phyloP scores from a whole-genome alignment of 2,329 filamentous ascomycete species.

The Trichoderma polysporum region DNA sequence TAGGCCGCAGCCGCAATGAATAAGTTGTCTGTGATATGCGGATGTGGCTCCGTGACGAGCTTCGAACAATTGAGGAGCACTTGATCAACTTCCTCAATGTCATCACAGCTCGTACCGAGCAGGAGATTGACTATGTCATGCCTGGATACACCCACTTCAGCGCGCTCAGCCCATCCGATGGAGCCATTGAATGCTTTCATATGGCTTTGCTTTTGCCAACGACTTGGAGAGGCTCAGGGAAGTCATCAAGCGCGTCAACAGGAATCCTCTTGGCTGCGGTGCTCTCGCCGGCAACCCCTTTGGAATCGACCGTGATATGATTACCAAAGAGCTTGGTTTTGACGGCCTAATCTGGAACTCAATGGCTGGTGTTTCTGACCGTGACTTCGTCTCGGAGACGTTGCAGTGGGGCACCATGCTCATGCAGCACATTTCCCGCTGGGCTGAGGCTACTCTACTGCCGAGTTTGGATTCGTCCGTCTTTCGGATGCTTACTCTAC shows the following conservation, averaged over 20 bases:
- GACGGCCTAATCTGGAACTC: slow-evolving; percentile 73
- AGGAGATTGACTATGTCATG: slow-evolving; percentile 76
- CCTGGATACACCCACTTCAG: slow-evolving; percentile 87
- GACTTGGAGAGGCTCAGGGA: not conserved
- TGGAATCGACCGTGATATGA: slow-evolving; percentile 73
- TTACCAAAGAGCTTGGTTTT: slow-evolving; percentile 80
- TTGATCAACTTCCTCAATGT: slow-evolving; percentile 70
- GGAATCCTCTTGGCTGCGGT: slow-evolving; percentile 68
- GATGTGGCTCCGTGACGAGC: slow-evolving; percentile 70
- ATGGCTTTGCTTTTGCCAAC: not conserved
- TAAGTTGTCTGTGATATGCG: slow-evolving; percentile 90
- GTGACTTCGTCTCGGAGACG: slow-evolving; percentile 80
- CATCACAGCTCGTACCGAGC: slow-evolving; percentile 66
- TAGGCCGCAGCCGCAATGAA: slow-evolving; percentile 83
- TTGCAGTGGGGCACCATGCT: slow-evolving; percentile 78
- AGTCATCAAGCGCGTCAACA: slow-evolving; percentile 66
- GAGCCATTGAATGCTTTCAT: slow-evolving; percentile 61
- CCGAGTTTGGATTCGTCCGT: slow-evolving; percentile 74
- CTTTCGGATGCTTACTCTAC: slow-evolving; percentile 71
- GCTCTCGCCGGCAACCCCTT: slow-evolving; percentile 82
- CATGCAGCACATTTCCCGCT: slow-evolving; percentile 77
- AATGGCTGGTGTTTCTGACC: slow-evolving; percentile 71
- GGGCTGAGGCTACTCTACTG: slow-evolving; percentile 75
- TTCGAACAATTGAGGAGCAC: slow-evolving; percentile 67
- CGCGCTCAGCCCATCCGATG: slow-evolving; percentile 77